Base-by-base conservation (phyloP, 2,329 filamentous ascomycete species). In the Calonectria henricotiae region DNA sequence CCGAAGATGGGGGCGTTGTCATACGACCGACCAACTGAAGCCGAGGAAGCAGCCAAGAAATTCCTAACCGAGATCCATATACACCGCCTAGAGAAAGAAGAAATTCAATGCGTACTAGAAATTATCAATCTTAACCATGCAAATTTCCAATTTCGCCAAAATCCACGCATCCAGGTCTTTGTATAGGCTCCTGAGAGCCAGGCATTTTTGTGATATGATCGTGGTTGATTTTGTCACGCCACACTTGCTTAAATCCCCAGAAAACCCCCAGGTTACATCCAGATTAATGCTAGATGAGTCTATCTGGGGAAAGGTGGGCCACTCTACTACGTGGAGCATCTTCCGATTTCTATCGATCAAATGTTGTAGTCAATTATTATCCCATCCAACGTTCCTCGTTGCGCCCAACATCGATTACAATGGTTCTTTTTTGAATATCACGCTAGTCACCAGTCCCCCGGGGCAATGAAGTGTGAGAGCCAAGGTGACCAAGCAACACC, bases 291-390 rank as follows among this genome's bases (percentile, higher is more conserved):
- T 47, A 39, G 61, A 55, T 68, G 70, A 37, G 66, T 62, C 46
- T 58, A 73, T 75, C 71, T 75, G 44, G 44, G 47, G 58, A 65
- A 63, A 58, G 65, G 65, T 65, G 67, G 70, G 54, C 71, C 46
- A 27, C 39, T 25, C 47, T 27, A 25, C 3, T 17, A 23, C 55
- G 62, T 64, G 61, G 25, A 13, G 7, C 15, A 39, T 39, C 30
- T 54, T 54, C 9, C 20, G 25, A 55, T 55, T 44, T 30, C n/a
- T 58, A 5, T n/a, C 51, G 15, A 39, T 58, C 32, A 8, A 39
- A 23, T 13, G 9, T 20, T 17, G 35, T 37, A 37, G 35, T 37
- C 11, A 13, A 35, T 8, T 11, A 37, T 8, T 13, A 30, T 37
- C 3, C 12, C 35, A 37, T 37, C 35, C 35, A 37, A 37, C 27